phyloP scores from a whole-genome alignment of 805 yeast genomes.

The Naumovozyma baii region DNA sequence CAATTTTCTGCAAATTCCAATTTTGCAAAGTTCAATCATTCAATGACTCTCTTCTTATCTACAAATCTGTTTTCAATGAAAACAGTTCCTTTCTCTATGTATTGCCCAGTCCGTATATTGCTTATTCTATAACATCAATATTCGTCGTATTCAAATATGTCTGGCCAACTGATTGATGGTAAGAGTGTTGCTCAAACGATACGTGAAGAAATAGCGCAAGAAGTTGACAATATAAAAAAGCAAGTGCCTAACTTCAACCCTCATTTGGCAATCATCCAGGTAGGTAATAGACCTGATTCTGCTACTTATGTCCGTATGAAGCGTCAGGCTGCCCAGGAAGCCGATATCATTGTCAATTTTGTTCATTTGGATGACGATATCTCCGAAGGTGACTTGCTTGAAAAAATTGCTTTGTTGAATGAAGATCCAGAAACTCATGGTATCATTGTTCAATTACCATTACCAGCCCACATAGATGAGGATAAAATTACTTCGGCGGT shows the following conservation, averaged over 20 bases:
- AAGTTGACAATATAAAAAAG: slow-evolving; percentile 38
- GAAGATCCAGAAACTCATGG: slow-evolving; percentile 76
- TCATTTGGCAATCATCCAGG: slow-evolving; percentile 73
- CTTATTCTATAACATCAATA: too few relatives aligned
- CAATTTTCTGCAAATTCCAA: too few relatives aligned
- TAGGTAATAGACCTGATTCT: slow-evolving; percentile 84
- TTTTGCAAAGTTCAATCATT: too few relatives aligned
- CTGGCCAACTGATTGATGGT: slow-evolving; percentile 43
- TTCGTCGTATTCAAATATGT: too few relatives aligned
- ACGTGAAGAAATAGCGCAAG: slow-evolving; percentile 43
- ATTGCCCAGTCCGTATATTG: too few relatives aligned
- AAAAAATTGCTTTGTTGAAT: slow-evolving; percentile 54
- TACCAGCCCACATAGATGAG: slow-evolving; percentile 75
- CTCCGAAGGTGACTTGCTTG: slow-evolving; percentile 50
- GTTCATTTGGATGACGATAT: slow-evolving; percentile 55
- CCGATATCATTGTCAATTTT: slow-evolving; percentile 61
- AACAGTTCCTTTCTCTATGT: too few relatives aligned
- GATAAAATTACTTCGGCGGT: slow-evolving; percentile 72
- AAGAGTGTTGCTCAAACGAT: slow-evolving; percentile 45
- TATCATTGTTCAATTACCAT: slow-evolving; percentile 78
- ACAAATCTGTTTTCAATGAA: too few relatives aligned
- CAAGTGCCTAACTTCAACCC: slow-evolving; percentile 53
- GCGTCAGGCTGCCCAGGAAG: slow-evolving; percentile 78
- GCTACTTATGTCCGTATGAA: slow-evolving; percentile 87
- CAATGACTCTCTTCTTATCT: too few relatives aligned